Base-by-base conservation (phyloP, 345 rosid species). In the Citrus medica region DNA sequence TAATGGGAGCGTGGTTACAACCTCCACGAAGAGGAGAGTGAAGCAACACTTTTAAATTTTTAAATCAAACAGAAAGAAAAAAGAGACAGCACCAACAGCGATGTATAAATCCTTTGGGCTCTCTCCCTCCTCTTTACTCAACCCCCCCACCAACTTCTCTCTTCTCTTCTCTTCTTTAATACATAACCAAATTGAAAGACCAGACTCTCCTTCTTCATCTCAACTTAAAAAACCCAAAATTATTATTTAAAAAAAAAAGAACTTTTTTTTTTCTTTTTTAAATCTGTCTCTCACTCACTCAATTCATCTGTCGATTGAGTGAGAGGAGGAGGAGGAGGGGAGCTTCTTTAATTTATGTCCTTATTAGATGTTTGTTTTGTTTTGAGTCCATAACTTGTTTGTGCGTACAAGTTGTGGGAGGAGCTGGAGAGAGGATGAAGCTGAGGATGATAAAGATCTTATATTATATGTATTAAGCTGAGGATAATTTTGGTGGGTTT, bases 91-190 rank as follows among this genome's bases (percentile, higher is more conserved):
- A 42, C 46, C 27, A 35, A 3, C 51, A 46, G 14, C 17, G 51
- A 13, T 3, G 16, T 13, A 46, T 46, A 13, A 35, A 65, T 69
- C 56, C 76, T 77, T 65, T 24, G 1, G 6, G 6, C 80, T 51
- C 62, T 71, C 68, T 87, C 82, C 71, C 56, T 51, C 64, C 80
- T 78, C 67, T 28, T 59, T 42, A 83, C 85, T 82, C 85, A 77
- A 78, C 64, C 51, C 21, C 58, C 51, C n/a, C n/a, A 32, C 46
- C 13, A 51, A 51, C 56, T 51, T 17, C 56, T 17, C 56, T 17
- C 6, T 12, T 51, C 58, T 5, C 7, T n/a, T n/a, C n/a, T n/a
- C n/a, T 19, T 53, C 56, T 51, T 16, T 4, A 17, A 53, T 22
- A 53, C 58, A 17, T 6, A 53, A 53, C 22, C 19, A 17, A 12